Base-by-base conservation (phyloP, 345 rosid species). In the Euphorbia lathyris region DNA sequence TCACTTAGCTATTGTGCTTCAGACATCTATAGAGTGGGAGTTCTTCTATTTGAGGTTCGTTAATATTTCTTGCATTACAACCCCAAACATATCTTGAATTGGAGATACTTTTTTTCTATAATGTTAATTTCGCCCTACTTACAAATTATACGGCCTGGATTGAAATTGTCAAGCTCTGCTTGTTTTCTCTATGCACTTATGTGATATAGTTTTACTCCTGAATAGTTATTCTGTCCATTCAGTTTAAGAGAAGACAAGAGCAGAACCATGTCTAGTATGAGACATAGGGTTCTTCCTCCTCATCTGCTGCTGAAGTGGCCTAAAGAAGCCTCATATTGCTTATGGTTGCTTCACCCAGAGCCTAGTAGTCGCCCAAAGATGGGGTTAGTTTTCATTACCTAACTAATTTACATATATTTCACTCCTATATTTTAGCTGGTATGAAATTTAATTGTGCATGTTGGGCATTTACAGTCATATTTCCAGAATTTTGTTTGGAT, bases 241-340 rank as follows among this genome's bases (percentile, higher is more conserved):
- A 70, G 81, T 68, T 85, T 88, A 50, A 79, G 86, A 74, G 96
- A 88, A 66, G 96, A 90, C 70, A 91, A 89, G 82, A 79, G 87
- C 65, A 79, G 81, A 80, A 95, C 92, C 32, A 92, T 95, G 99
- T 86, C 93, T 61, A 88, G 97, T 76, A 75, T 95, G 82, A 85
- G 96, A 80, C 97, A 95, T 80, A 93, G 99, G 10, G 88, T 95
- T 74, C 99, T 95, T 85, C 97, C 97, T 51, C 90, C 97, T 69
- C 97, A 87, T 66, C 72, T 95, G 81, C 82, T 95, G 73, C 78
- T 90, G 68, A 87, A 87, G 70, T 92, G 89, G 84, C 87, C 97
- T 4, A 95, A 92, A 82, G 96, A 92, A 83, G 99, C 96, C 74
- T 85, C 97, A 1, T 92, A 88, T 80, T 95, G 99, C 85, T 71